Evolutionary conservation across 2,329 filamentous ascomycete genomes (phyloP).

Genomic region (Penicillium palitans): DNA sequence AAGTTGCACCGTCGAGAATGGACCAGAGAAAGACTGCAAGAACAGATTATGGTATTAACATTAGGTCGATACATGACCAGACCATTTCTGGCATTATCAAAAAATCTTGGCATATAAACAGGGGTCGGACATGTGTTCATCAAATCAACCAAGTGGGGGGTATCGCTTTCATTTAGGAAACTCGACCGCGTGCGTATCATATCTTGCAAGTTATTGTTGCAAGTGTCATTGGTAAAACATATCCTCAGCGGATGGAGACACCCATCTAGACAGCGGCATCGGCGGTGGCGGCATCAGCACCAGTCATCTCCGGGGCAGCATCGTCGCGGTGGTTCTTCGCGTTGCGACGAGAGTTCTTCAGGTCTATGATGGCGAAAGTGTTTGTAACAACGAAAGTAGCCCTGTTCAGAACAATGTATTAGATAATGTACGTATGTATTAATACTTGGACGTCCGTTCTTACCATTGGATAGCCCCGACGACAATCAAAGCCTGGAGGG

Average conservation of each 20-base stretch:
- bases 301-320: not conserved
- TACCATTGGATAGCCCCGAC: conserved; percentile 26
- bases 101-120: not conserved
- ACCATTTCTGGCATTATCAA: not conserved
- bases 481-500: conserved; percentile 23
- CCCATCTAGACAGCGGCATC: conserved; percentile 2
- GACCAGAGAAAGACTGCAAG: too few species aligned
- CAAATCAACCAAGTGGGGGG: conserved; percentile 3
- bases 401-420: conserved; percentile 8
- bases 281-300: not conserved
- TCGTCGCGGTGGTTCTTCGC: conserved; percentile 8
- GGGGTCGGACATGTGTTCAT: not conserved
- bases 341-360: conserved; percentile 22
- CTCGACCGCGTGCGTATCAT: not conserved
- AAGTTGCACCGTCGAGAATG: not conserved
- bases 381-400: conserved; percentile 27
- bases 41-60: conserved; percentile 4
- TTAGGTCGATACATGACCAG: conserved; percentile 2
- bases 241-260: not conserved
- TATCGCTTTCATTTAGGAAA: conserved; percentile 3
- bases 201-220: not conserved
- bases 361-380: conserved; percentile 22
- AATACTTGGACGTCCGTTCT: not conserved
- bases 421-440: not conserved
- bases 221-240: not conserved